Evolutionary conservation across 2,329 filamentous ascomycete species (phyloP).

Genomic region (Seiridium unicorne): DNA sequence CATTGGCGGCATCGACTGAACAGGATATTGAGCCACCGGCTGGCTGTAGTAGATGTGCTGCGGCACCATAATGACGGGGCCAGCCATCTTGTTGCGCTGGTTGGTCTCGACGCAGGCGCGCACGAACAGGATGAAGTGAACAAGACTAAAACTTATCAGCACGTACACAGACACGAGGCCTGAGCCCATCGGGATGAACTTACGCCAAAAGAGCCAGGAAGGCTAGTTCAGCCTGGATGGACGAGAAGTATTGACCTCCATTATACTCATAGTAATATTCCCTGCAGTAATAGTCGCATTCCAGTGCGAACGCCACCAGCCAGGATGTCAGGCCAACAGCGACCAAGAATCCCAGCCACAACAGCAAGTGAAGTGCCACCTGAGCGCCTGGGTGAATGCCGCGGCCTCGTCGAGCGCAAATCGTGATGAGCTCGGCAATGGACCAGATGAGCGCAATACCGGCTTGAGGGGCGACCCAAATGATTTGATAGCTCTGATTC

Average conservation of each 20-base stretch:
- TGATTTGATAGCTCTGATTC: slow-evolving; percentile 12
- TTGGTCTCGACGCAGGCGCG: slow-evolving; percentile 18
- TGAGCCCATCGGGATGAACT: slow-evolving; percentile 1
- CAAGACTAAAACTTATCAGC: slow-evolving; percentile 16
- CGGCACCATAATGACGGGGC: not conserved
- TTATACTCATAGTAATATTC: slow-evolving; percentile 15
- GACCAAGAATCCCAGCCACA: slow-evolving; percentile 19
- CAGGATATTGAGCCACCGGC: not conserved
- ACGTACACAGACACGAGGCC: not conserved
- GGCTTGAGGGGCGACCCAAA: slow-evolving; percentile 22
- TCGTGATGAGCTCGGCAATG: slow-evolving; percentile 18
- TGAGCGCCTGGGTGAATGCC: slow-evolving; percentile 28
- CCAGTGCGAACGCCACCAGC: slow-evolving; percentile 11
- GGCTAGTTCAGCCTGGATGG: slow-evolving; percentile 4
- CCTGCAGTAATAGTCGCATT: slow-evolving; percentile 7
- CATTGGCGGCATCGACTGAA: not conserved
- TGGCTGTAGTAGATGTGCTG: slow-evolving; percentile 1
- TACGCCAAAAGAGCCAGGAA: slow-evolving; percentile 13
- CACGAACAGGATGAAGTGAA: slow-evolving; percentile 23
- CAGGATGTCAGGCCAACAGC: slow-evolving; percentile 14
- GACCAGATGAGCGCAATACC: slow-evolving; percentile 20
- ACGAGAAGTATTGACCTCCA: slow-evolving; percentile 5
- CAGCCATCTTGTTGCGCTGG: slow-evolving; percentile 8
- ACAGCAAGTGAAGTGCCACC: slow-evolving; percentile 20
- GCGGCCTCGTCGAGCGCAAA: slow-evolving; percentile 13